Conservation (phyloP, 805 yeast species). For the Starmerella sp. region DNA sequence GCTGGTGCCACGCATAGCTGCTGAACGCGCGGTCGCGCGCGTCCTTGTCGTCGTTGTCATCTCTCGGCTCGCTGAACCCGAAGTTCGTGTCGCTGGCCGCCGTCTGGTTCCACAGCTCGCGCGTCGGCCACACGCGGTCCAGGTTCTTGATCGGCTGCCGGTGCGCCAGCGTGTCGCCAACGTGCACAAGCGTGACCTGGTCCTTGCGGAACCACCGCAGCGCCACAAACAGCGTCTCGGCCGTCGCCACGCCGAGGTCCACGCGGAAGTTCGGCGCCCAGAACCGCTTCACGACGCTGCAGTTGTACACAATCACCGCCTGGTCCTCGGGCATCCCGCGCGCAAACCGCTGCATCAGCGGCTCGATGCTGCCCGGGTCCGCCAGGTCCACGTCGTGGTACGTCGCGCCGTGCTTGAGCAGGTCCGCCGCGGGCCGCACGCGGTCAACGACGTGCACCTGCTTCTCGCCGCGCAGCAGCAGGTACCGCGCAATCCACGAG, state of each 20-base stretch:
- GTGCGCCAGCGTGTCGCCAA: constrained; percentile 23
- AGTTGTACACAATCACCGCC: constrained; percentile 20
- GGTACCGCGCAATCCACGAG: constrained; percentile 27
- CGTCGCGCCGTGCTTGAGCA: constrained; percentile 22
- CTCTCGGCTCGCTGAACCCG: background rate
- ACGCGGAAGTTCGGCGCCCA: constrained; percentile 26
- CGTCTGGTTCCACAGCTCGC: constrained; percentile 13
- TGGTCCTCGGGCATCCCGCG: constrained; percentile 4
- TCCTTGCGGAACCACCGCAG: constrained; percentile 8
- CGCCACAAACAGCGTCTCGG: constrained; percentile 18
- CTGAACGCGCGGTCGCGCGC: constrained; percentile 20
- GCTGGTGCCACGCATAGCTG: constrained; percentile 25
- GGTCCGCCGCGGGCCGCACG: constrained; percentile 22
- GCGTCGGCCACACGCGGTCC: constrained; percentile 17
- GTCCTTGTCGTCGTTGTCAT: background rate
- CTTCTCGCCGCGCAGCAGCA: constrained; percentile 23
- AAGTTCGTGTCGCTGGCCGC: constrained; percentile 1
- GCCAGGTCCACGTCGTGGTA: constrained; percentile 16
- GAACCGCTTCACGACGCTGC: constrained; percentile 19
- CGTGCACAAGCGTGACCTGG: constrained; percentile 16
- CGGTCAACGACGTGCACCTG: constrained; percentile 22
- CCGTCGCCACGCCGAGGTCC: constrained; percentile 25
- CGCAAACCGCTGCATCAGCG: constrained; percentile 8
- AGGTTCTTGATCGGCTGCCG: constrained; percentile 16
- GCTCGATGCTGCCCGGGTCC: constrained; percentile 9